Percentiles rank a stretch among this genome's conserved stretches.
Evolutionary conservation across 345 rosid genomes (phyloP).

Genomic region (Jatropha curcas): DNA sequence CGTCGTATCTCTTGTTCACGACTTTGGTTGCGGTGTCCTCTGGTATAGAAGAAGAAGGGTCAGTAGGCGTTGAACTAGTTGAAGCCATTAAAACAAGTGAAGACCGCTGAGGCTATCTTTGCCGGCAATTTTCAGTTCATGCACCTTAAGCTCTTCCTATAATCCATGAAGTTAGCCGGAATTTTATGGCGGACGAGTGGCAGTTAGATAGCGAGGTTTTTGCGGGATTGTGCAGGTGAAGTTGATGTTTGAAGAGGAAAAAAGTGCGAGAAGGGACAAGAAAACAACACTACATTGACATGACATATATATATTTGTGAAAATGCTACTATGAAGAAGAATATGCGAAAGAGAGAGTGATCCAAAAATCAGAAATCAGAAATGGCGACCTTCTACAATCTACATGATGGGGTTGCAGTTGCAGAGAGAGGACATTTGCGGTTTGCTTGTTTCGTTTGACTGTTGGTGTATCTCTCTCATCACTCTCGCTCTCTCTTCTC

Average conservation of each 20-base stretch:
- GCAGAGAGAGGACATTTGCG: no score
- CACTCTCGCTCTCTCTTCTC: no score
- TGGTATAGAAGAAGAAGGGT: conserved; percentile 18
- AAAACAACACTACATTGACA: no score
- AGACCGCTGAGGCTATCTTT: background rate
- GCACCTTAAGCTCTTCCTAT: background rate
- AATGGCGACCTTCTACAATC: background rate
- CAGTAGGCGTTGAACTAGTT: conserved; percentile 28
- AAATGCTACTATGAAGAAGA: no score
- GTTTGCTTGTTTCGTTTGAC: no score
- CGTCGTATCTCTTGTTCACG: conserved; percentile 31
- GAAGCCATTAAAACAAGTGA: conserved; percentile 23
- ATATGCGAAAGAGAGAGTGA: no score
- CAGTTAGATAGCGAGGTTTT: background rate
- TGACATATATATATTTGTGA: background rate
- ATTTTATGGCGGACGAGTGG: background rate
- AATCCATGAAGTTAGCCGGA: conserved; percentile 1
- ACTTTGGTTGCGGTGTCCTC: conserved; percentile 27
- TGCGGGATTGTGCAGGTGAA: conserved; percentile 1
- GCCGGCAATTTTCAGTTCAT: background rate
- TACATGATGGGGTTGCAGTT: no score
- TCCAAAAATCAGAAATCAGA: background rate
- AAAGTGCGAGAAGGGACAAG: background rate
- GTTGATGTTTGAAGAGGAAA: background rate
- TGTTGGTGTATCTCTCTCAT: no score